phyloP scores from a whole-genome alignment of 192 early-diverging fungal genomes.

The Mortierella hygrophila region DNA sequence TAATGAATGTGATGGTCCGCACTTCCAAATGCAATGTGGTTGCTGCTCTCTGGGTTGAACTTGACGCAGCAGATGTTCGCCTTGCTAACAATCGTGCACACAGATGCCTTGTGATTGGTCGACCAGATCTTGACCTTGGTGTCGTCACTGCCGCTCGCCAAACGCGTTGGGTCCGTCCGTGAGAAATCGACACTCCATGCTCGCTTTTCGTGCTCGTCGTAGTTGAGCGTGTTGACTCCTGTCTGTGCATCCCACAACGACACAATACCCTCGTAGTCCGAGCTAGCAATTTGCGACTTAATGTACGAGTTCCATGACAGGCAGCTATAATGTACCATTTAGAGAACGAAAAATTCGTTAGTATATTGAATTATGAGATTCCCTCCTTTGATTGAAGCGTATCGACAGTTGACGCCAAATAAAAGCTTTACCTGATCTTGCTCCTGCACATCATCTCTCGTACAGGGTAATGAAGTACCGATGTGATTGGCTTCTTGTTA shows the following conservation, averaged over 20 bases:
- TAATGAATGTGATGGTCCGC: conserved; percentile 95
- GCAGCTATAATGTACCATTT: conserved; percentile 68
- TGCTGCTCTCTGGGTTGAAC: conserved; percentile 82
- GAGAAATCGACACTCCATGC: conserved; percentile 95
- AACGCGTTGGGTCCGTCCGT: conserved; percentile 76
- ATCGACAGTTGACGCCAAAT: neutral
- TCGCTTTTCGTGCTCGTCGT: conserved; percentile 94
- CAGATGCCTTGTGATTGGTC: conserved; percentile 75
- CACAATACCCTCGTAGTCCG: conserved; percentile 94
- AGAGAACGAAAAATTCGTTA: neutral
- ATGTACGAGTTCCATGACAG: conserved; percentile 92
- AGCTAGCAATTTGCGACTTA: conserved; percentile 86
- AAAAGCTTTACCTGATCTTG: conserved; percentile 82
- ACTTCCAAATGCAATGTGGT: conserved; percentile 90
- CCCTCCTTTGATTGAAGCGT: neutral
- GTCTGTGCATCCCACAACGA: conserved; percentile 88
- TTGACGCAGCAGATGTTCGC: conserved; percentile 96
- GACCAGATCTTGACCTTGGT: conserved; percentile 92
- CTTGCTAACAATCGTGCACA: conserved; percentile 85
- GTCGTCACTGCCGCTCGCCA: conserved; percentile 95
- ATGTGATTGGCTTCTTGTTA: conserved; percentile 54
- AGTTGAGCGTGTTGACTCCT: conserved; percentile 70
- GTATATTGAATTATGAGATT: neutral
- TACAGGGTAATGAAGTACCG: conserved; percentile 81
- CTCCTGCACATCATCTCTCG: conserved; percentile 81